Evolutionary conservation across 2,329 filamentous ascomycete genomes (phyloP), one percentile per base, ranked within the genome.

Genomic region (Fusarium piperis): DNA sequence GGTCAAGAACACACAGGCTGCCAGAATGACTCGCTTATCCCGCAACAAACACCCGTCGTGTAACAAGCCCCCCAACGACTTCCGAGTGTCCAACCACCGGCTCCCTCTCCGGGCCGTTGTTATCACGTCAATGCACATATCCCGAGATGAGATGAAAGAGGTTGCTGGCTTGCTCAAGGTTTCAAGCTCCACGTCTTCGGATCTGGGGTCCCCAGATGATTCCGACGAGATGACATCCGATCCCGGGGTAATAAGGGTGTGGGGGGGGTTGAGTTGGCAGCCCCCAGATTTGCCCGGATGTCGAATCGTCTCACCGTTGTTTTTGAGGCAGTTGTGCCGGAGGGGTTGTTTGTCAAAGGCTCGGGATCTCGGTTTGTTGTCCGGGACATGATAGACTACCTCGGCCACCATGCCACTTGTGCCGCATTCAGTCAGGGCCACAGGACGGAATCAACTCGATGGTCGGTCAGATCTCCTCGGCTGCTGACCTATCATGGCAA

Each of bases 171-270:
- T 32, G 30, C 13, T 53, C 28, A 46, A 28, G 44, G 35, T 35
- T 61, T 55, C 61, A 51, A 41, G 46, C 20, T 65, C 59, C 59
- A 15, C 44, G 38, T 32, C 56, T 35, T 20, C 9, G 38, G 59
- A 55, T 57, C 44, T 57, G 38, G 60, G 38, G 44, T 35, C 58
- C 32, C 61, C 61, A 62, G 60, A 67, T 60, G 33, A 48, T 67
- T 59, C 39, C 62, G 59, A 61, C 44, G 53, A 63, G 59, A 65
- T 64, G 48, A 46, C 57, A 72, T 72, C 48, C 18, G 39, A 66
- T 66, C 74, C 74, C 65, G 63, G 65, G 68, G 68, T 76, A 69
- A 67, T 56, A 64, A 65, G 65, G 68, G 61, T 76, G 74, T 69
- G 74, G 74, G 73, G 51, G 72, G 69, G 67, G 23, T 65, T 62